Conservation (phyloP, 106 monocot species). For the Dendrobium nobile region DNA sequence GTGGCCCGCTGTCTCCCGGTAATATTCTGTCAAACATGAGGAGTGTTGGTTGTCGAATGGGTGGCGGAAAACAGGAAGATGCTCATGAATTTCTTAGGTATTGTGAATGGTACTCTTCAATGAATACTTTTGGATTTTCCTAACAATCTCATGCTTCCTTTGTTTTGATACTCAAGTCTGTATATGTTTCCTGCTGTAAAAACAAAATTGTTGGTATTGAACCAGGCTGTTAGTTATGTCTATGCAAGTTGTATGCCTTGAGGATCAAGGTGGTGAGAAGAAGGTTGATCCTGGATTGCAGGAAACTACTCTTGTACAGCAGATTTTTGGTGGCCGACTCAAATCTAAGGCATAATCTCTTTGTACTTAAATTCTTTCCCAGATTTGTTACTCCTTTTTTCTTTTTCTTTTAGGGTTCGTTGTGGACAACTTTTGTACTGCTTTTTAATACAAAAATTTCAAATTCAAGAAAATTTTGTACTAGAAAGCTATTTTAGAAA, state of each 20-base stretch:
- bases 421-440: no score
- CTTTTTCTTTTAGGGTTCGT: no score
- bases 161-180: background rate
- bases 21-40: slow-evolving; percentile 75
- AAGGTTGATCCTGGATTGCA: slow-evolving; percentile 63
- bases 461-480: no score
- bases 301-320: slow-evolving; percentile 93
- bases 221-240: slow-evolving; percentile 82
- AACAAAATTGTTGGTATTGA: background rate
- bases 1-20: slow-evolving; percentile 70
- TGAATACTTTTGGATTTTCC: background rate
- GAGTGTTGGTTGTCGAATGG: slow-evolving; percentile 69
- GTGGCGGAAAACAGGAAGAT: slow-evolving; percentile 94
- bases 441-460: no score
- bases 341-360: slow-evolving; percentile 64
- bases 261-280: slow-evolving; percentile 76
- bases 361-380: background rate
- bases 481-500: no score
- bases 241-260: slow-evolving; percentile 87
- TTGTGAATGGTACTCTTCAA: background rate
- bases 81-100: slow-evolving; percentile 98
- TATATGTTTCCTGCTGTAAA: no score
- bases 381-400: slow-evolving; percentile 5
- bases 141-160: background rate
- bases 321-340: slow-evolving; percentile 92